A percentile compares a stretch with the other conserved stretches of the same genome.
Evolutionary conservation across 768 basidiomycete genomes (phyloP).

Genomic region (Suillus luteus): DNA sequence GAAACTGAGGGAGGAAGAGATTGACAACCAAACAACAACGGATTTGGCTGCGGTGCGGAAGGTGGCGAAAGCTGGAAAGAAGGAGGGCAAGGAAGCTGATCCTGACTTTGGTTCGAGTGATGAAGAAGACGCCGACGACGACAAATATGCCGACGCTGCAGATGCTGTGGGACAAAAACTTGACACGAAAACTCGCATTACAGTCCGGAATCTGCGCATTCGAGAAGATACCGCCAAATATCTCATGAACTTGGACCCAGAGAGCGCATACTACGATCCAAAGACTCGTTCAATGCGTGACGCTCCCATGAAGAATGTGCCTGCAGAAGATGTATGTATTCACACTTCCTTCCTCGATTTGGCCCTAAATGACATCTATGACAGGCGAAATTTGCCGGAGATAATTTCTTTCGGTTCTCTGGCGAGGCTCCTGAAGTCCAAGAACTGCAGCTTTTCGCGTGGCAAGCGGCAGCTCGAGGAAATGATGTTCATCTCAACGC

Average conservation of each 20-base stretch:
- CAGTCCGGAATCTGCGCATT: conserved; percentile 96
- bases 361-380: conserved; percentile 9
- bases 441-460: conserved; percentile 92
- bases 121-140: conserved; percentile 94
- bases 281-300: conserved; percentile 99
- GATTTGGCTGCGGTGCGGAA: conserved; percentile 90
- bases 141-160: conserved; percentile 97
- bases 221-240: conserved; percentile 99
- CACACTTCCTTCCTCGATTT: conserved; percentile 2
- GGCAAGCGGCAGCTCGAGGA: conserved; percentile 91
- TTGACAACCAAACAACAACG: conserved; percentile 95
- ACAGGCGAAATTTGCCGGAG: conserved; percentile 89
- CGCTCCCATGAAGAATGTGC: conserved; percentile 75
- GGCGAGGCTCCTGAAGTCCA: conserved; percentile 95
- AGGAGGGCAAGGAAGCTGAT: conserved; percentile 70
- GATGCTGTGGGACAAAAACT: conserved; percentile 98
- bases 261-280: conserved; percentile 97
- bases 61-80: conserved; percentile 88
- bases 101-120: conserved; percentile 96
- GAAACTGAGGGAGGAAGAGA: conserved; percentile 92
- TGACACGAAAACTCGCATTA: conserved; percentile 97
- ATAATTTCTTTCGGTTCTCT: conserved; percentile 90
- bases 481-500: conserved; percentile 96
- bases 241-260: conserved; percentile 92
- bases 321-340: conserved; percentile 81